Conservation (phyloP, 1,139 yeast genomes). For the Protomyces arabidopsidicola region DNA sequence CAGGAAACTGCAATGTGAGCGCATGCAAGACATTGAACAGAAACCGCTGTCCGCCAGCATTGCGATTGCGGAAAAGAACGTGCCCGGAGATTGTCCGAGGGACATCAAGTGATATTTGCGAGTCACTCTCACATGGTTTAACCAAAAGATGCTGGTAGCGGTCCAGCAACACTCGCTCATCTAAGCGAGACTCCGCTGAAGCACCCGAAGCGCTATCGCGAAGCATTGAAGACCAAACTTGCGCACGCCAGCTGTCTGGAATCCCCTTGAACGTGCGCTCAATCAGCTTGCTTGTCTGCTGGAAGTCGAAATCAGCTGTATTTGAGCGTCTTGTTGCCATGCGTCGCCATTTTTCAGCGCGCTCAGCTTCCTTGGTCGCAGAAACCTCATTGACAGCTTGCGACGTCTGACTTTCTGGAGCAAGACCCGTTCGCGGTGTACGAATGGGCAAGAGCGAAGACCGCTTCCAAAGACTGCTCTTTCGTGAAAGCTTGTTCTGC, state of each 20-base stretch:
- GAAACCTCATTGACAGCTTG: background rate
- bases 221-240: constrained; percentile 29
- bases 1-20: constrained; percentile 32
- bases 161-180: constrained; percentile 7
- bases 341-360: constrained; percentile 14
- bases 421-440: background rate
- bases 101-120: constrained; percentile 35
- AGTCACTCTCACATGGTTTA: constrained; percentile 31
- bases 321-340: constrained; percentile 1
- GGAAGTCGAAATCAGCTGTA: constrained; percentile 2
- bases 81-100: constrained; percentile 34
- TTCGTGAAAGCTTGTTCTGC: background rate
- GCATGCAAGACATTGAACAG: constrained; percentile 35
- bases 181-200: constrained; percentile 15
- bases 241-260: constrained; percentile 35
- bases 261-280: constrained; percentile 33
- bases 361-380: constrained; percentile 3
- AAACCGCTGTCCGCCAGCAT: constrained; percentile 33
- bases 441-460: background rate
- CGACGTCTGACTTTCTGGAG: background rate
- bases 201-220: background rate
- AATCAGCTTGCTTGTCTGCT: constrained; percentile 15
- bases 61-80: constrained; percentile 33
- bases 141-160: constrained; percentile 2
- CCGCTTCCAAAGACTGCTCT: background rate